These are phyloP conservation scores for Cyberlindnera veronae DNA, from an alignment of 805 yeast genomes.

Conservation along the genomic window DNA sequence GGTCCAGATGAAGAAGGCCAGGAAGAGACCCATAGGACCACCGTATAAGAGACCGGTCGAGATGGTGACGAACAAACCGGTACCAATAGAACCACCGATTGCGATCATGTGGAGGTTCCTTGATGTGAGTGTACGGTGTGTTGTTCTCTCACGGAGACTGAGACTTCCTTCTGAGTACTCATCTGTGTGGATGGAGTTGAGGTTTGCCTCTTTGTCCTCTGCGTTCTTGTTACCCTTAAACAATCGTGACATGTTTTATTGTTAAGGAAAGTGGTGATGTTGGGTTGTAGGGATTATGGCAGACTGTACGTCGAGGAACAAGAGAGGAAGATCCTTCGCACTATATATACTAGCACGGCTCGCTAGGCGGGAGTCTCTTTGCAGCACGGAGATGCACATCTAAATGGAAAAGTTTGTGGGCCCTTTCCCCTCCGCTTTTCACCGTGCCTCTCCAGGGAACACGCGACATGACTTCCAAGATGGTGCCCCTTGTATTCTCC, in stretches of 20 bases:
- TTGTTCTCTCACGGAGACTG: constrained; percentile 13
- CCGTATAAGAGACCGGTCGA: constrained; percentile 51
- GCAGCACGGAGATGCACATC: no score
- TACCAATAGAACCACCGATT: constrained; percentile 63
- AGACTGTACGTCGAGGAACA: no score
- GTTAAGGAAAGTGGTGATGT: constrained; percentile 21
- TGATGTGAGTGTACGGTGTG: constrained; percentile 37
- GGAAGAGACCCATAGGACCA: constrained; percentile 52
- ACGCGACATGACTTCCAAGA: no score
- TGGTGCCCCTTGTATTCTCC: no score
- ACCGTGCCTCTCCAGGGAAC: no score
- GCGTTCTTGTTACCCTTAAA: not conserved
- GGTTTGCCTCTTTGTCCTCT: not conserved
- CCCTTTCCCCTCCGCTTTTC: no score
- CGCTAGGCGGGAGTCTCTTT: no score
- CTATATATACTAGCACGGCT: no score
- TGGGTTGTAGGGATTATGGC: not conserved
- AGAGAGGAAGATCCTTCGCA: no score
- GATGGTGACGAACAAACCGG: constrained; percentile 58
- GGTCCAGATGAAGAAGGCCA: constrained; percentile 56
- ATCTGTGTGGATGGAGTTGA: not conserved
- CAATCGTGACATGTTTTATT: not conserved
- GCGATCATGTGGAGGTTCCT: constrained; percentile 64
- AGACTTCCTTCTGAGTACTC: not conserved
- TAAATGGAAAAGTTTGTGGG: no score